These are phyloP conservation scores for Stromatinia cepivora DNA, from an alignment of 2,329 filamentous ascomycete species.

Conservation along the genomic window DNA sequence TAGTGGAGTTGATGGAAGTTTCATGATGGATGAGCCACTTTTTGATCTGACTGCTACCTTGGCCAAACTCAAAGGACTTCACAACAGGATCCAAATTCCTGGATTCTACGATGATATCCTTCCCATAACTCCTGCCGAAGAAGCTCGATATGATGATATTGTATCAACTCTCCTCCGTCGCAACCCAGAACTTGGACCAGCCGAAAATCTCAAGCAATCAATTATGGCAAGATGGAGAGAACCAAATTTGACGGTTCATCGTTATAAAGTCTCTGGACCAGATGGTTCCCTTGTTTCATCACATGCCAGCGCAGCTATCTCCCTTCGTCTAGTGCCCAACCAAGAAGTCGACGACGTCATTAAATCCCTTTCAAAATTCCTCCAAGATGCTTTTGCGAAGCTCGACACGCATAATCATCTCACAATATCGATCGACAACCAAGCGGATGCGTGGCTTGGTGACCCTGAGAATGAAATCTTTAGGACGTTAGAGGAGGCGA, in stretches of 20 bases:
- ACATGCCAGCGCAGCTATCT: slow-evolving; percentile 84
- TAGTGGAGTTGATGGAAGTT: slow-evolving; percentile 93
- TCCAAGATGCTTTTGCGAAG: slow-evolving; percentile 68
- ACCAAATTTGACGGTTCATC: slow-evolving; percentile 89
- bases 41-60: slow-evolving; percentile 87
- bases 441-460: slow-evolving; percentile 94
- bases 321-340: slow-evolving; percentile 87
- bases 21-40: slow-evolving; percentile 84
- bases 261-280: slow-evolving; percentile 88
- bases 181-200: slow-evolving; percentile 60
- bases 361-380: slow-evolving; percentile 62
- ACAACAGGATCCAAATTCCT: slow-evolving; percentile 81
- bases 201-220: slow-evolving; percentile 73
- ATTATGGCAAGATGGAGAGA: slow-evolving; percentile 95
- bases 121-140: slow-evolving; percentile 71
- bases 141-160: slow-evolving; percentile 81
- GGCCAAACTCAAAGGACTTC: slow-evolving; percentile 75
- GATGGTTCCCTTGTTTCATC: slow-evolving; percentile 91
- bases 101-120: slow-evolving; percentile 86
- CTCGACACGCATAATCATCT: slow-evolving; percentile 81
- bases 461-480: slow-evolving; percentile 91
- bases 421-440: slow-evolving; percentile 82
- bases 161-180: slow-evolving; percentile 71
- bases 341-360: slow-evolving; percentile 83
- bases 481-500: slow-evolving; percentile 79